Evolutionary conservation across 2,329 filamentous ascomycete species (phyloP).

Genomic region (Corynespora cassiicola): DNA sequence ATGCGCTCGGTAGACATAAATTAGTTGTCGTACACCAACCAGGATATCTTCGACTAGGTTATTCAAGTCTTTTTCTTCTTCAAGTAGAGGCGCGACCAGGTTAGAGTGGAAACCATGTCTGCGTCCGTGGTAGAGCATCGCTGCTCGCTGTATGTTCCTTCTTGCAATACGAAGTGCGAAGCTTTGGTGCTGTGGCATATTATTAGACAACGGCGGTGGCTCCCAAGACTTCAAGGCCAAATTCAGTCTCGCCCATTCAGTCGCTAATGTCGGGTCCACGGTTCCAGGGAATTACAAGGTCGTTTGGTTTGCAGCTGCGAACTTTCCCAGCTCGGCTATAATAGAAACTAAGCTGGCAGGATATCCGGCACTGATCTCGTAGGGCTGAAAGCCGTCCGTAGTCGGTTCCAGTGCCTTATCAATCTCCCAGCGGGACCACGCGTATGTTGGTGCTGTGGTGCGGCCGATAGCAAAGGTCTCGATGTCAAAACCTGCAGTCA

Average conservation of each 20-base stretch:
- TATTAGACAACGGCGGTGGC: too few relatives aligned
- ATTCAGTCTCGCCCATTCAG: too few relatives aligned
- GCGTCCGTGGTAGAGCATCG: not conserved
- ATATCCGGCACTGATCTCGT: not conserved
- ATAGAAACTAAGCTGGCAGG: slow-evolving; percentile 1
- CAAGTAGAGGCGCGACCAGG: not conserved
- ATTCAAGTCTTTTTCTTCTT: not conserved
- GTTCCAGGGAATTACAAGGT: too few relatives aligned
- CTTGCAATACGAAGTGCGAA: not conserved
- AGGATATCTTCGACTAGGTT: too few relatives aligned
- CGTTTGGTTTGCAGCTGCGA: too few relatives aligned
- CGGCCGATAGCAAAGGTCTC: not conserved
- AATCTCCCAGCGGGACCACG: not conserved
- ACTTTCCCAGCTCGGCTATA: not conserved
- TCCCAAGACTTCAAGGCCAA: not conserved
- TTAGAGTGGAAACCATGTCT: not conserved
- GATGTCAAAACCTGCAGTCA: not conserved
- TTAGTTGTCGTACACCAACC: not conserved
- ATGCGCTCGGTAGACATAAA: not conserved
- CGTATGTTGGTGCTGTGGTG: not conserved
- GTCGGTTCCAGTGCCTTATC: too few relatives aligned
- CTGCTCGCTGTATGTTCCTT: not conserved
- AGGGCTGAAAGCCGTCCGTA: too few relatives aligned
- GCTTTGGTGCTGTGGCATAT: too few relatives aligned
- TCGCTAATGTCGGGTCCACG: too few relatives aligned